These are phyloP conservation scores for Blastocystis sp. DNA, from an alignment of 352 stramenopile genomes.

Conservation along the genomic window DNA sequence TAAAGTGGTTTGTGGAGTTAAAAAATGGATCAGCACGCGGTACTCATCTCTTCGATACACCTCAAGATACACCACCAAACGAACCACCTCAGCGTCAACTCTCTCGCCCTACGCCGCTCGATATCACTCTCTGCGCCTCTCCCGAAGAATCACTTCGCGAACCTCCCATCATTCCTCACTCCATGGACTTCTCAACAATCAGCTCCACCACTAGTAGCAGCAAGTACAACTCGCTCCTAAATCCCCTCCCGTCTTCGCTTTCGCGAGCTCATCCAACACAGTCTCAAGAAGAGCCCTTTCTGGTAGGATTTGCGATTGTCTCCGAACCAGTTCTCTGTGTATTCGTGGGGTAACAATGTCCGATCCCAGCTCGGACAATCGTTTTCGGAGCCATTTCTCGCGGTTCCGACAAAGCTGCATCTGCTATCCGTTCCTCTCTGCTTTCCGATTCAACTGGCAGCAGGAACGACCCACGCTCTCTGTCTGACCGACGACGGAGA, in stretches of 20 bases:
- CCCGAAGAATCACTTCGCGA: neutral
- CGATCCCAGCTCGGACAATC: neutral
- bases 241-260: neutral
- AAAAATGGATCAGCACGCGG: neutral
- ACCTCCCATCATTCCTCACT: neutral
- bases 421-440: neutral
- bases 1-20: neutral
- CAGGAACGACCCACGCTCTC: conserved; percentile 2
- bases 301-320: neutral
- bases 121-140: neutral
- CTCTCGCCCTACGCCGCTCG: neutral
- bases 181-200: neutral
- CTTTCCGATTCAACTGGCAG: neutral
- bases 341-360: conserved; percentile 11
- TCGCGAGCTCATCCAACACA: neutral
- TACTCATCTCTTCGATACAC: conserved; percentile 13
- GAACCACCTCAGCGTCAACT: neutral
- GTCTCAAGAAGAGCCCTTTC: neutral
- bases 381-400: neutral
- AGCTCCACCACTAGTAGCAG: neutral
- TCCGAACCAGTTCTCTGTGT: neutral
- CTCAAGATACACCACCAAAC: neutral
- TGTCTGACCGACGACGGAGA: conserved; percentile 44
- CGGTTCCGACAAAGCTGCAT: neutral
- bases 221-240: neutral